Conservation (phyloP, 129 eudicot species). For the Centrapalus pauciflorus region DNA sequence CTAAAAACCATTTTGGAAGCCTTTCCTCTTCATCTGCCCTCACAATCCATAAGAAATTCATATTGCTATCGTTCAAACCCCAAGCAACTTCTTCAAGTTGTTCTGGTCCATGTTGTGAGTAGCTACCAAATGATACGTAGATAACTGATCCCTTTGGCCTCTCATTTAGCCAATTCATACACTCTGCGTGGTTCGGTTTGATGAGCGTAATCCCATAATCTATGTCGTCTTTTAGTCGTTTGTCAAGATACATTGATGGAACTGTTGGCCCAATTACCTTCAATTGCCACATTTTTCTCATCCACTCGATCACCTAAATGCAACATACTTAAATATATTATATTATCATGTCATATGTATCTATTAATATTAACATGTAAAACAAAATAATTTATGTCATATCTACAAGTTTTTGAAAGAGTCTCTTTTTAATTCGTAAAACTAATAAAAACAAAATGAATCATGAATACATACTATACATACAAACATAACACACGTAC, state of each 20-base stretch:
- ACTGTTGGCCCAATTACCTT: slow-evolving; percentile 55
- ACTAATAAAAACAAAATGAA: too few species aligned
- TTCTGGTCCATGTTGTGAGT: slow-evolving; percentile 13
- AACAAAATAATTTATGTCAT: too few species aligned
- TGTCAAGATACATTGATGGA: slow-evolving; percentile 46
- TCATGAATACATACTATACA: too few species aligned
- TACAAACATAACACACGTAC: too few species aligned
- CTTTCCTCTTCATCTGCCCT: slow-evolving; percentile 25
- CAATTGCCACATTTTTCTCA: slow-evolving; percentile 37
- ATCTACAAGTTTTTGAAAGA: too few species aligned
- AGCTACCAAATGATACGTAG: slow-evolving; percentile 53
- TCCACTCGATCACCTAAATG: slow-evolving; percentile 43
- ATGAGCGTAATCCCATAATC: slow-evolving; percentile 37
- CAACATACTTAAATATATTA: too few species aligned
- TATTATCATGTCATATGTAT: too few species aligned
- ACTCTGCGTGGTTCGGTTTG: slow-evolving; percentile 20
- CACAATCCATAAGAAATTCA: slow-evolving; percentile 50
- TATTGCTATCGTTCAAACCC: slow-evolving; percentile 27
- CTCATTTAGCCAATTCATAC: slow-evolving; percentile 41
- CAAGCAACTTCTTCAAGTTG: slow-evolving; percentile 52
- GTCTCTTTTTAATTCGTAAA: too few species aligned
- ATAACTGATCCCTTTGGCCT: slow-evolving; percentile 38
- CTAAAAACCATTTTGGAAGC: slow-evolving; percentile 18
- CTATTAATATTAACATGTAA: too few species aligned
- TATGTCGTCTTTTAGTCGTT: slow-evolving; percentile 21